Conservation (phyloP, 495 filamentous ascomycete species). For the Neurospora pannonica region DNA sequence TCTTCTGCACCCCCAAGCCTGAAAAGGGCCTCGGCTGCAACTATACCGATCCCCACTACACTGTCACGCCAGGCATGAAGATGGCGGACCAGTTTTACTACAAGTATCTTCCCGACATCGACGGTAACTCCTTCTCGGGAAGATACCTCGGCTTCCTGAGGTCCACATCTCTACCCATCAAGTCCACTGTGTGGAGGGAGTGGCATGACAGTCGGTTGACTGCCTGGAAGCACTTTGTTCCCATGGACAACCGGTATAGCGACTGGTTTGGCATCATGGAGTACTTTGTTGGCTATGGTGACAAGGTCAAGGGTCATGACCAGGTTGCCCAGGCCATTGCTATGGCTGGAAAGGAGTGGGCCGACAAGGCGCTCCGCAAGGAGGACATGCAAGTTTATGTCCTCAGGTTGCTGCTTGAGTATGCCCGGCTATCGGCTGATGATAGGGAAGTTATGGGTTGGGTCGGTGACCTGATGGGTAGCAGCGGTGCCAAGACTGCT, state of each 20-base stretch:
- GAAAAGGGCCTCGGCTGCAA: conserved; percentile 32
- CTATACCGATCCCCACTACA: conserved; percentile 41
- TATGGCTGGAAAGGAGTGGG: conserved; percentile 54
- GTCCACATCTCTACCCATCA: conserved; percentile 55
- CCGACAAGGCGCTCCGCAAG: conserved; percentile 53
- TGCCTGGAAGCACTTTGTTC: conserved; percentile 70
- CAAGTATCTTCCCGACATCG: conserved; percentile 58
- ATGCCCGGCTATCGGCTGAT: conserved; percentile 57
- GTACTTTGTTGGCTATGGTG: conserved; percentile 59
- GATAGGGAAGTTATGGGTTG: conserved; percentile 57
- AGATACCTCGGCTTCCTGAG: conserved; percentile 60
- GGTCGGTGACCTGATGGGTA: conserved; percentile 36
- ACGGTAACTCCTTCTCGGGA: conserved; percentile 65
- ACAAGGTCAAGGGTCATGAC: conserved; percentile 9
- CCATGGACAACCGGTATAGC: conserved; percentile 72
- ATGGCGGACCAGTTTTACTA: conserved; percentile 49
- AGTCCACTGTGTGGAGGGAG: conserved; percentile 65
- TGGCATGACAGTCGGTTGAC: conserved; percentile 65
- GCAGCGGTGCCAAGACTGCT: neutral
- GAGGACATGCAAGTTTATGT: conserved; percentile 70
- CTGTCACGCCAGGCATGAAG: conserved; percentile 28
- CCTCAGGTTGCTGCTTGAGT: conserved; percentile 60
- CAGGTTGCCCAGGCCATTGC: conserved; percentile 52
- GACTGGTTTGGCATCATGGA: conserved; percentile 72
- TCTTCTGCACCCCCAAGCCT: conserved; percentile 28